Evolutionary conservation across 2,329 filamentous ascomycete species (phyloP), one percentile per base, ranked within the genome.

Genomic region (Hirsutella minnesotensis): DNA sequence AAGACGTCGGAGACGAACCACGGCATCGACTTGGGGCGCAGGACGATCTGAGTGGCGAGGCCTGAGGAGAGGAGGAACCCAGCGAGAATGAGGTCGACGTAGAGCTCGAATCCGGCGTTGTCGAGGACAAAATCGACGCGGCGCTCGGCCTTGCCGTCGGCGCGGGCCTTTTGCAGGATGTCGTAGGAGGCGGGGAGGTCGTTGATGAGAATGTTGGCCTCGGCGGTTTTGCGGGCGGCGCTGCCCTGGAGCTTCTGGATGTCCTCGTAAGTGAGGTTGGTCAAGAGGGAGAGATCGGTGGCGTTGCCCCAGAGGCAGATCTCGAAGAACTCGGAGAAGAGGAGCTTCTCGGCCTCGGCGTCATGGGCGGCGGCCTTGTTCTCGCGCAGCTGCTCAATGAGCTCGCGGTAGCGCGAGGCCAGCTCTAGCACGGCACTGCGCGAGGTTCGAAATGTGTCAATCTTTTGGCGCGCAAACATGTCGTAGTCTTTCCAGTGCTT

Each of bases 1-100:
- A 95, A 65, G 3, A 96, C 92, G 55, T 98, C 92, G 1, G 88
- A 95, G 39, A 98, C 92, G 58, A 96, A 98, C 92, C 92, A 98
- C 1, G 92, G 92, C 45, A 98, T 89, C 19, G 80, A 82, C 67
- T 98, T 98, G 41, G 92, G 89, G 56, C 95, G 89, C 9, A 98
- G 74, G 18, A 96, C 80, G 13, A 98, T 73, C 20, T 79, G 79
- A 0, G 89, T 95, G 0, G 92, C 92, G 5, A 98, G 77, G 1
- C 83, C 86, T 0, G 87, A 73, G 1, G 86, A 81, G 7, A 98
- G 72, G 13, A 98, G 72, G 59, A 94, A 98, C 1, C 89, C 90
- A 0, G 87, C 89, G 2, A 98, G 74, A 44, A 96, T 81, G 9
- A 98, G 73, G 57, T 98, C 92, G 50, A 96, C 92, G 57, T 88